Evolutionary conservation across 805 yeast species (phyloP), one percentile per base, ranked within the genome.

Genomic region (Huiozyma naganishii): DNA sequence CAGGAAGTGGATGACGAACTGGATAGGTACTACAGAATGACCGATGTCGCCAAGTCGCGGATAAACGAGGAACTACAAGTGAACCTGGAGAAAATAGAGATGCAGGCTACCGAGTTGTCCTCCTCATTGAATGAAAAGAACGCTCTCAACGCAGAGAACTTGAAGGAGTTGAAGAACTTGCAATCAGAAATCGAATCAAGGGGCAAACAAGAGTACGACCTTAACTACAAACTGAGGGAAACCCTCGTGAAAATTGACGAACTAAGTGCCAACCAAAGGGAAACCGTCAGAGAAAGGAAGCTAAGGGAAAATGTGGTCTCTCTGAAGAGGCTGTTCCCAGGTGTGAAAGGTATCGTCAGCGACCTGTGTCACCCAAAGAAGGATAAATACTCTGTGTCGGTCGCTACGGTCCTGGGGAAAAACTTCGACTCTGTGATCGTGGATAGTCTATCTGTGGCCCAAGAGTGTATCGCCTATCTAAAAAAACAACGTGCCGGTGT

Each of bases 401-500:
- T 88, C 33, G 75, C 83, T 30, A 81, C 90, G 0, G 74, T 83
- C 6, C 66, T 92, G 29, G 97, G 97, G 7, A 73, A 76, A 46
- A 73, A 83, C 53, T 74, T 80, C 52, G 95, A 92, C 61, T 75
- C 96, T 0, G 74, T 92, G 12, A 73, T 92, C 13, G 98, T 92
- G 6, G 95, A 87, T 52, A 73, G 73, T 28, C 66, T 78, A 6
- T 59, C 76, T 7, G 72, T 80, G 23, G 95, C 94, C 0, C 75
- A 78, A 45, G 78, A 79, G 48, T 85, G 95, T 58, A 83, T 92
- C 48, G 76, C 77, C 7, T 82, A 81, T 45, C 67, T 90, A 58
- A 85, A 87, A 53, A 89, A 84, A 50, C 90, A 90, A 57, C 73
- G 95, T 50, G 69, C 82, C 9, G 97, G 97, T 39, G 72, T 74